phyloP scores from a whole-genome alignment of 495 filamentous ascomycete species.

The Neurospora sp. region DNA sequence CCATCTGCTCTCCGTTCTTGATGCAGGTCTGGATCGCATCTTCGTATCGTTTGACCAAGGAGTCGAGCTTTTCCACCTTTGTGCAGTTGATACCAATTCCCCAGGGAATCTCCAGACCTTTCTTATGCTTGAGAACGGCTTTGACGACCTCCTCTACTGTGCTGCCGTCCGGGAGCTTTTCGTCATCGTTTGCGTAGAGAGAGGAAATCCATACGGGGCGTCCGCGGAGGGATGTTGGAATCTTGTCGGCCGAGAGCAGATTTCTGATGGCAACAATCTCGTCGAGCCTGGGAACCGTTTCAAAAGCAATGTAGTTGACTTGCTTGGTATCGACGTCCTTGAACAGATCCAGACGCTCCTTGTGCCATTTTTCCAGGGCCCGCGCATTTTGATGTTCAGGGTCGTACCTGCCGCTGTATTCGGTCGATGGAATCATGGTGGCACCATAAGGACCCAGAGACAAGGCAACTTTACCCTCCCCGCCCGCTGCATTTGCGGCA shows the following conservation, averaged over 20 bases:
- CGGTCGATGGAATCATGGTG: slow-evolving; percentile 50
- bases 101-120: slow-evolving; percentile 33
- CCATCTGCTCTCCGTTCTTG: slow-evolving; percentile 11
- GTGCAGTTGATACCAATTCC: slow-evolving; percentile 63
- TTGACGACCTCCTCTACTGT: slow-evolving; percentile 35
- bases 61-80: slow-evolving; percentile 41
- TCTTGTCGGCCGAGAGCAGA: slow-evolving; percentile 7
- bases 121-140: slow-evolving; percentile 26
- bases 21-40: slow-evolving; percentile 27
- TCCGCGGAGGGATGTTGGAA: background rate
- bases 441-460: slow-evolving; percentile 57
- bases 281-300: slow-evolving; percentile 50
- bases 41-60: slow-evolving; percentile 39
- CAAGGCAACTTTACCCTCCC: slow-evolving; percentile 32
- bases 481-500: slow-evolving; percentile 22
- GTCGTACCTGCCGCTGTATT: slow-evolving; percentile 55
- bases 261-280: slow-evolving; percentile 51
- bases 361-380: slow-evolving; percentile 44
- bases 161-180: slow-evolving; percentile 37
- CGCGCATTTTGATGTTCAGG: slow-evolving; percentile 30
- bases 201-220: slow-evolving; percentile 51
- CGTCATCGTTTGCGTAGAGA: slow-evolving; percentile 44
- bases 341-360: slow-evolving; percentile 42
- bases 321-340: slow-evolving; percentile 10
- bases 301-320: slow-evolving; percentile 52